Evolutionary conservation across 306 rosid genomes (phyloP), one percentile per base, ranked within the genome.

Genomic region (Bauhinia variegata): DNA sequence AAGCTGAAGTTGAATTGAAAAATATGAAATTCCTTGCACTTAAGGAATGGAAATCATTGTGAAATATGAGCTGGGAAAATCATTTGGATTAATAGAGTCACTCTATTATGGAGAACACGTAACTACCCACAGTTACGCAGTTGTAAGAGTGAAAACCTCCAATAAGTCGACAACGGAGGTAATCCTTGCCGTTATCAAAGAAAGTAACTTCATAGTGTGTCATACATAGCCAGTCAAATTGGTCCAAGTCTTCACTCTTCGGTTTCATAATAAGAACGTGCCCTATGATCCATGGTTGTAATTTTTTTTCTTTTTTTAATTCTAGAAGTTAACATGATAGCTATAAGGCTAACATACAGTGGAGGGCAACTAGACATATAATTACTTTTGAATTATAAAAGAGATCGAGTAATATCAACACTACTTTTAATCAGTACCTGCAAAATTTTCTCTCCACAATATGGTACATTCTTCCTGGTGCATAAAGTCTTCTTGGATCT

Each of bases 391-490:
- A n/a, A n/a, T n/a, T n/a, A 33, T 23, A 37, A 6, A 10, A 17
- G 14, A 34, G 7, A n/a, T n/a, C n/a, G n/a, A 42, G 49, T 23
- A n/a, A n/a, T 48, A 39, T 4, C 8, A 18, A 52, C 44, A 60
- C 15, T 63, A 28, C 49, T 50, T 41, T 41, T 34, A 68, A 44
- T 31, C 8, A 1, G 62, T 89, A 93, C 98, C 98, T 84, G 95
- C 98, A 93, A 78, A 86, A 81, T 66, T 83, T 93, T 64, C 98
- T 80, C 84, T 93, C 97, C 0, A 89, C 97, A 15, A 93, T 80
- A 70, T 93, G 98, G 67, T 89, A 92, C 71, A 89, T 87, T 67
- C 98, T 81, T 52, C 98, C 98, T 0, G 98, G 98, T 6, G 96
- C 98, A 5, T 92, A 92, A 28, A 92, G 96, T 76, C 98, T 83